Evolutionary conservation across 192 early-diverging fungal species (phyloP), one percentile per base, ranked within the genome.

Genomic region (Umbelopsis isabellina): DNA sequence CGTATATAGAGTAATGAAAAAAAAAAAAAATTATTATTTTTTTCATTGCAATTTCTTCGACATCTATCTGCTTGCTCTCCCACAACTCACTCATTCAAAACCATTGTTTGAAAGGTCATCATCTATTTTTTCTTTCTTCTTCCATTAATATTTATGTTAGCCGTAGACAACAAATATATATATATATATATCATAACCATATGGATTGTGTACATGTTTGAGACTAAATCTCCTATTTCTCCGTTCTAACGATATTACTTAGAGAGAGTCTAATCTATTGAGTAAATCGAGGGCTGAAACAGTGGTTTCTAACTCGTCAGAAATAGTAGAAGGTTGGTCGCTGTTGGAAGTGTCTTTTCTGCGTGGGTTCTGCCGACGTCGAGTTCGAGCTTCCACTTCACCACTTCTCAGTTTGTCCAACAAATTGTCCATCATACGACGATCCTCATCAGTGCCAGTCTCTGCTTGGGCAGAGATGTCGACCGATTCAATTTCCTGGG

Each of bases 341-440:
- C 13, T 61, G 27, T 25, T 12, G 25, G 55, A 16, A 12, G 55
- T 18, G 1, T 61, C 55, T 2, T 27, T 61, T 11, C 27, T 25
- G 16, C 55, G 55, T 35, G 55, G 55, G 1, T 61, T 33, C 12
- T 61, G 53, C 25, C 46, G 70, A 27, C 51, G 72, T 46, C 71
- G 64, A 18, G 46, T 68, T 12, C 70, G 64, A 8, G 77, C 77
- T 49, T 88, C 87, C 11, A 83, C 87, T 2, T 86, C 86, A 8
- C 92, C 92, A 25, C 48, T 46, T 49, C 86, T 80, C 10, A 93
- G 83, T 23, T 84, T 86, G 71, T 90, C 89, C 30, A 93, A 75
- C 67, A 93, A 72, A 73, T 90, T 87, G 55, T 93, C 92, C 75
- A 93, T 89, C 47, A 91, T 84, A 45, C 86, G 86, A 65, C 90